Percentiles rank a stretch among this genome's conserved stretches.
These are phyloP conservation scores for Myriosclerotinia scirpicola DNA, from an alignment of 2,329 filamentous ascomycete species.

Conservation along the genomic window DNA sequence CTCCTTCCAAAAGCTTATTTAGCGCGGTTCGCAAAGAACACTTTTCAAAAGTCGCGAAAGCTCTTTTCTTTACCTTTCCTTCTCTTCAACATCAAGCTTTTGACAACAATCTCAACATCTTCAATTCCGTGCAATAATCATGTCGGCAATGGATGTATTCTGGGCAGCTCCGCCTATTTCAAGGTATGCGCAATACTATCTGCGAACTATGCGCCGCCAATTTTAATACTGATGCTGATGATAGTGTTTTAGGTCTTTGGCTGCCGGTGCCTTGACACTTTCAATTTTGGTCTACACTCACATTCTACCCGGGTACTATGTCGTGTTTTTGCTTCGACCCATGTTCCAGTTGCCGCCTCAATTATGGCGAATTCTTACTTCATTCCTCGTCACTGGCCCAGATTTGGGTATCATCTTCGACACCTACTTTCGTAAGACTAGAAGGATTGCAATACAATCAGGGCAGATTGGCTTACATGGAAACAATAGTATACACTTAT, in stretches of 20 bases:
- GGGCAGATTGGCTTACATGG: conserved; percentile 26
- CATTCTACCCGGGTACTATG: conserved; percentile 49
- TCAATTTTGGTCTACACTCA: conserved; percentile 59
- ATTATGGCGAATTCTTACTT: conserved; percentile 43
- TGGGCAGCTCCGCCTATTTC: conserved; percentile 66
- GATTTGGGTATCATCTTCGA: conserved; percentile 58
- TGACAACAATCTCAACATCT: conserved; percentile 18
- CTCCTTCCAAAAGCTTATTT: conserved; percentile 7
- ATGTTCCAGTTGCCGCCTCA: conserved; percentile 52
- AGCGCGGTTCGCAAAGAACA: conserved; percentile 22
- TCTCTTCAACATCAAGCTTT: conserved; percentile 24
- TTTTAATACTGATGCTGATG: conserved; percentile 48
- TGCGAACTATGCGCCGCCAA: conserved; percentile 22
- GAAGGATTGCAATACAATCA: conserved; percentile 26
- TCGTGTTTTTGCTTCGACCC: conserved; percentile 51
- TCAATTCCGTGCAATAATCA: conserved; percentile 27
- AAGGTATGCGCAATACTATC: conserved; percentile 51
- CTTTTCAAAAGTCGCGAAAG: conserved; percentile 16
- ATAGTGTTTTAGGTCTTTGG: conserved; percentile 58
- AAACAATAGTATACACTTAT: conserved; percentile 61
- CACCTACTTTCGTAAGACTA: conserved; percentile 62
- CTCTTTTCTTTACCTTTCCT: conserved; percentile 11
- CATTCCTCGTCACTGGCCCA: conserved; percentile 42
- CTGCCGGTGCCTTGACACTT: conserved; percentile 57
- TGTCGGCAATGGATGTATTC: conserved; percentile 57